Evolutionary conservation across 257 asterid species (phyloP), one percentile per base, ranked within the genome.

Genomic region (Solanum piurae): DNA sequence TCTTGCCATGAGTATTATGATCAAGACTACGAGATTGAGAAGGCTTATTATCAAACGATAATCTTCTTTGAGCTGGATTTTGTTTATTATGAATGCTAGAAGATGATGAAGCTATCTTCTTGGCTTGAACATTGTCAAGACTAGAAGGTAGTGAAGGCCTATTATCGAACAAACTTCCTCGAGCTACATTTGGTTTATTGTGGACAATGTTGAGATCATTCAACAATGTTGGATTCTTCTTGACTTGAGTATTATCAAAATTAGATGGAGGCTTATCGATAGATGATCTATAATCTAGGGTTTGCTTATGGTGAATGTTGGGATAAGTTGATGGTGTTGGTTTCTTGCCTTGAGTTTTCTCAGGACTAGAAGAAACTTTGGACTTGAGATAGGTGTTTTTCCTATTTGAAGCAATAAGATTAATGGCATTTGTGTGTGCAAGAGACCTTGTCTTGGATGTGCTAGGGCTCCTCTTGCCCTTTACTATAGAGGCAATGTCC

Each of bases 391-490:
- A 20, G 98, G 95, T 29, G 42, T 52, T 76, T 84, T 89, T 93
- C 31, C 77, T 90, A 1, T 91, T 80, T n/a, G 92, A n/a, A 2
- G 91, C 72, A n/a, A 92, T 73, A 8, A 31, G 85, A 80, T 16
- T 80, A 27, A n/a, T 44, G 84, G 69, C 89, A 34, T 83, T 71
- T 87, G 52, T 88, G 34, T 80, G 73, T 23, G 82, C 89, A 3
- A 90, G 71, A 71, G 94, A 84, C 44, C 11, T 69, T 34, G 86
- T 25, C 84, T 84, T 91, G 12, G 93, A 84, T 20, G 90, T 62
- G 94, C 86, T 46, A 93, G 90, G 16, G 98, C 93, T 93, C 36
- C 89, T 89, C 88, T 91, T 95, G 89, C 92, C 96, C 90, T 91
- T 94, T 5, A 83, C 89, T 21, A 91, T 60, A 33, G 86, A 44